These are phyloP conservation scores for Microcyclospora pomicola DNA, from an alignment of 2,329 filamentous ascomycete genomes.

Conservation along the genomic window DNA sequence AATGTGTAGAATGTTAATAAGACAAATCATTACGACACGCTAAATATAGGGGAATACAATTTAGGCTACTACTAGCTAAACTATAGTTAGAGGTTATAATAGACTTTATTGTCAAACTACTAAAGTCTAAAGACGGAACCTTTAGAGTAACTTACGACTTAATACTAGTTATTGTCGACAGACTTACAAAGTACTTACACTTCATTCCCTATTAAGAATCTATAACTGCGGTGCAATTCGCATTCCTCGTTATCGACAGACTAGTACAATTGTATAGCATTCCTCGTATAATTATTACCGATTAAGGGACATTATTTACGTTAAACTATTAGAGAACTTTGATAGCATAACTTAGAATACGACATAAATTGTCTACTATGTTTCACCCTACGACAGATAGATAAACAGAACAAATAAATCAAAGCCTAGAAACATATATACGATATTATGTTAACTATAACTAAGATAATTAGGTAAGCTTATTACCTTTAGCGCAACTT, in stretches of 20 bases:
- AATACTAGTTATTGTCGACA: constrained; percentile 10
- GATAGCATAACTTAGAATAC: constrained; percentile 8
- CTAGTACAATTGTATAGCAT: constrained; percentile 9
- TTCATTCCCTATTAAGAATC: constrained; percentile 8
- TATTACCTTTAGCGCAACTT: too few relatives aligned
- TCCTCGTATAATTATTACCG: constrained; percentile 9
- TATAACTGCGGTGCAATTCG: constrained; percentile 7
- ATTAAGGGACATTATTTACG: constrained; percentile 13
- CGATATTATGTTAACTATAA: too few relatives aligned
- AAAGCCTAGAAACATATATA: too few relatives aligned
- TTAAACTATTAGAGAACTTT: constrained; percentile 11
- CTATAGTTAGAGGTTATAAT: constrained; percentile 15
- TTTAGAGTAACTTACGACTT: too few relatives aligned
- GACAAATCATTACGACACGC: too few relatives aligned
- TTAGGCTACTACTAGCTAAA: constrained; percentile 2
- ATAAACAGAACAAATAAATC: too few relatives aligned
- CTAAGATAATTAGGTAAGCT: too few relatives aligned
- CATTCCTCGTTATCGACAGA: constrained; percentile 9
- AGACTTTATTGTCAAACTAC: constrained; percentile 14
- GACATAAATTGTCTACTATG: constrained; percentile 12
- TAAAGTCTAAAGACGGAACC: constrained; percentile 2
- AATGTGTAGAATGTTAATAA: constrained; percentile 1
- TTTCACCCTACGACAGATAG: constrained; percentile 18
- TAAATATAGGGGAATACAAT: constrained; percentile 6
- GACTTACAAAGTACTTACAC: constrained; percentile 8